Conservation (phyloP, 2,329 filamentous ascomycete species). For the Amesomyces nigricolor region DNA sequence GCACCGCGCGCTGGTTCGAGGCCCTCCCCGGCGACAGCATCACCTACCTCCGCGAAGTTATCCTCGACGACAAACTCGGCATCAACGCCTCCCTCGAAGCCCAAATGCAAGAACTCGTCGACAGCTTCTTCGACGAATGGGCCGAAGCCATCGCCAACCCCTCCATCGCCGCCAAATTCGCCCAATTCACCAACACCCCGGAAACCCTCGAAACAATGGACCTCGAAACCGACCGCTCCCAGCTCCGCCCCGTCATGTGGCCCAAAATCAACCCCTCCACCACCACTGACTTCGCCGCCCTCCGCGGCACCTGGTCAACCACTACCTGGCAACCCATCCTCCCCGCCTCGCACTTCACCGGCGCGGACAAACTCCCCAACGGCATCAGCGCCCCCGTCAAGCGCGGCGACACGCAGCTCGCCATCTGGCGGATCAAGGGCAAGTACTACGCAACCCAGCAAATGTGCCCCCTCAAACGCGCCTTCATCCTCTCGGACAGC, state of each 20-base stretch:
- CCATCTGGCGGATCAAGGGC: slow-evolving; percentile 76
- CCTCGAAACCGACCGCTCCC: slow-evolving; percentile 63
- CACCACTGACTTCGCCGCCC: slow-evolving; percentile 59
- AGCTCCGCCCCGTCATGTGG: slow-evolving; percentile 73
- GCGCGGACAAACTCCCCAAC: slow-evolving; percentile 57
- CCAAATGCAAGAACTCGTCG: slow-evolving; percentile 82
- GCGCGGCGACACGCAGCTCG: slow-evolving; percentile 81
- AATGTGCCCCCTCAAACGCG: slow-evolving; percentile 90
- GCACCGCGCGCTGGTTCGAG: slow-evolving; percentile 85
- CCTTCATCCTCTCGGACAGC: slow-evolving; percentile 83
- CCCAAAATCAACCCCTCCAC: slow-evolving; percentile 50
- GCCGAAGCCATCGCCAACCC: slow-evolving; percentile 71
- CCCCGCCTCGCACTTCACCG: slow-evolving; percentile 61
- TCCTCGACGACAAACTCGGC: slow-evolving; percentile 79
- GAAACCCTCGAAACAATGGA: slow-evolving; percentile 68
- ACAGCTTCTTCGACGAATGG: slow-evolving; percentile 87
- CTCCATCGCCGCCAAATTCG: slow-evolving; percentile 62
- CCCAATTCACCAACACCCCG: slow-evolving; percentile 76
- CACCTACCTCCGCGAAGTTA: slow-evolving; percentile 73
- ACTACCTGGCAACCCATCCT: slow-evolving; percentile 78
- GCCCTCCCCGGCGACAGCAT: slow-evolving; percentile 70
- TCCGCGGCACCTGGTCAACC: slow-evolving; percentile 54
- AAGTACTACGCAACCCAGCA: slow-evolving; percentile 82
- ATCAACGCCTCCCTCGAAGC: slow-evolving; percentile 78
- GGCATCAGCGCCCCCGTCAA: slow-evolving; percentile 74